Evolutionary conservation across 1,284 basidiomycete genomes (phyloP).

Genomic region (Apiotrichum akiyoshidainum): DNA sequence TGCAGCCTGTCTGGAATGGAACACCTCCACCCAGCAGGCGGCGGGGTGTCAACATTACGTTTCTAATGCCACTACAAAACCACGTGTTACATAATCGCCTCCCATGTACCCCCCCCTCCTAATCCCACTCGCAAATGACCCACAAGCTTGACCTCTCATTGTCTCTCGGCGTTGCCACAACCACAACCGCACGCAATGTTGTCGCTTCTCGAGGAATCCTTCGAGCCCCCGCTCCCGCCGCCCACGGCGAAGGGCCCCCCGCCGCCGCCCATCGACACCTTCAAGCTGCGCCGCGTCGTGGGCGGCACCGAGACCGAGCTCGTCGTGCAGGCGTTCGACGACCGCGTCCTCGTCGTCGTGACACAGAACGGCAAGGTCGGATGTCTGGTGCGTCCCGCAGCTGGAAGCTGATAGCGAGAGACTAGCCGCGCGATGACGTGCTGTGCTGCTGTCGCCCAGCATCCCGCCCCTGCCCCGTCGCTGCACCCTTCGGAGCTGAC

Average conservation of each 20-base stretch:
- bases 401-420: neutral
- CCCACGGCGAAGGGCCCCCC: slow-evolving; percentile 7
- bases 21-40: neutral
- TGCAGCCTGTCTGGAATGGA: neutral
- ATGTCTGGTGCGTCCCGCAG: slow-evolving; percentile 60
- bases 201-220: slow-evolving; percentile 35
- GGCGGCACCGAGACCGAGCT: slow-evolving; percentile 67
- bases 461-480: neutral
- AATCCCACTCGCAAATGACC: too few species aligned
- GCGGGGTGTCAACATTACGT: slow-evolving; percentile 3
- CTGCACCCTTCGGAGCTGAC: neutral
- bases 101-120: too few species aligned
- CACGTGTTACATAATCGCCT: neutral
- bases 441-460: neutral
- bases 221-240: slow-evolving; percentile 13
- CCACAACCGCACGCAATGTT: slow-evolving; percentile 22
- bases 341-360: slow-evolving; percentile 73
- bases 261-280: slow-evolving; percentile 36
- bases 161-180: too few species aligned
- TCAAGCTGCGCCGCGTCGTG: slow-evolving; percentile 55
- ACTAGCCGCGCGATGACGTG: neutral
- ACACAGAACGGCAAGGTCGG: slow-evolving; percentile 84
- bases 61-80: neutral
- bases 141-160: too few species aligned
- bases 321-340: slow-evolving; percentile 70